These are phyloP conservation scores for Jamesozyma spencerorum DNA, from an alignment of 805 yeast genomes.

Conservation along the genomic window DNA sequence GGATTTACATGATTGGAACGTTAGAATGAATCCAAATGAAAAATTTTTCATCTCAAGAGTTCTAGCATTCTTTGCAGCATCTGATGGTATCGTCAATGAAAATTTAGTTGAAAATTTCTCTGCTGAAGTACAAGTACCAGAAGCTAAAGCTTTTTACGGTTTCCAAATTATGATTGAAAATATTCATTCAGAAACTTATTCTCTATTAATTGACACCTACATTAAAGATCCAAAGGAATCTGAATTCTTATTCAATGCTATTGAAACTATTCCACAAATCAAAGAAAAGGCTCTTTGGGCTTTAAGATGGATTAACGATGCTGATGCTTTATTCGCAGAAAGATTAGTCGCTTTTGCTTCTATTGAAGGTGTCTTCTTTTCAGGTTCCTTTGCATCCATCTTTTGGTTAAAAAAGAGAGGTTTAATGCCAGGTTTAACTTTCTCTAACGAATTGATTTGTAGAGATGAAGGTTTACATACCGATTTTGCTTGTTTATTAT, in stretches of 20 bases:
- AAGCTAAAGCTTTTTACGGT: constrained; percentile 97
- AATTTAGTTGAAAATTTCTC: constrained; percentile 94
- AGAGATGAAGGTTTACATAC: constrained; percentile 99
- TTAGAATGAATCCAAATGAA: constrained; percentile 81
- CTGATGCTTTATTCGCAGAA: constrained; percentile 84
- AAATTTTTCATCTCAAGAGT: constrained; percentile 87
- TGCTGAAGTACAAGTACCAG: constrained; percentile 94
- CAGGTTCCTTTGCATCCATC: constrained; percentile 96
- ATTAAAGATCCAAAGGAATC: constrained; percentile 94
- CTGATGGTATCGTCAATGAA: constrained; percentile 97
- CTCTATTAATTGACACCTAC: constrained; percentile 87
- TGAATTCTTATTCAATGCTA: constrained; percentile 85
- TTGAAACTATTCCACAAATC: constrained; percentile 92
- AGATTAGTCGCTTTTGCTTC: constrained; percentile 97
- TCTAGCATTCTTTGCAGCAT: constrained; percentile 95
- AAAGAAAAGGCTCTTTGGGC: constrained; percentile 99
- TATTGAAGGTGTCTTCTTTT: constrained; percentile 96
- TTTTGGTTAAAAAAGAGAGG: constrained; percentile 99
- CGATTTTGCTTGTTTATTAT: constrained; percentile 92
- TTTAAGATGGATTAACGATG: constrained; percentile 87
- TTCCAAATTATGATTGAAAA: constrained; percentile 99
- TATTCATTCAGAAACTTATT: constrained; percentile 95
- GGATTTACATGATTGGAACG: constrained; percentile 89
- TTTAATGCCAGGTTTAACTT: constrained; percentile 96
- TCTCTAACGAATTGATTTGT: constrained; percentile 93